Evolutionary conservation across 1,284 basidiomycete genomes (phyloP), one percentile per base, ranked within the genome.

Genomic region (Marasmius fiardii): DNA sequence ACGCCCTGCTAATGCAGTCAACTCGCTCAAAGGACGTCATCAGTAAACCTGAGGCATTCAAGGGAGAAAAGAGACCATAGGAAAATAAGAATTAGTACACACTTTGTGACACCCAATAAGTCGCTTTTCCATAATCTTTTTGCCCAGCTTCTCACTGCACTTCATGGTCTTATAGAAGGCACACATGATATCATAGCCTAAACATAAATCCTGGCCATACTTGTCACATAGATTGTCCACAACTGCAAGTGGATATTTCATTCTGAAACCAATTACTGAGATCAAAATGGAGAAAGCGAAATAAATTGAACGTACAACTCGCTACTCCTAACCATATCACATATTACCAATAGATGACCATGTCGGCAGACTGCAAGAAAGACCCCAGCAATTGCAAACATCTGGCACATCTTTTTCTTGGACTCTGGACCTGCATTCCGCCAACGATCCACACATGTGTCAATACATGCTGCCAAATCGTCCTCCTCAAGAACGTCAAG

Each of bases 291-390:
- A n/a, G n/a, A 41, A 4, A 41, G 39, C 2, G 35, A 43, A 35
- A 12, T 37, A 28, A 5, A 58, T 21, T 4, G 11, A 35, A 63
- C 70, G 51, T 57, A 73, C 71, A 71, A 61, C 54, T 76, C 72
- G 0, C 74, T 70, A 52, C 67, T 71, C 7, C 53, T 54, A 7
- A 74, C 53, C 69, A 76, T 74, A 53, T 75, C 73, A 16, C 55
- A 61, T 0, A 70, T 51, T 59, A 64, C 64, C 6, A 73, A 54
- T 1, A 72, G 54, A 2, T 70, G 57, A 0, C 72, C 72, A 60
- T 75, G 72, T 0, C 65, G 59, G 53, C 73, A 75, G 0, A 65
- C 58, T 8, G 56, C 56, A 0, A 65, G 60, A 56, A 75, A 76
- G 6, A 72, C 58, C 0, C 74, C 73, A 1, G 68, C 65, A 53